A percentile compares a stretch with the other conserved stretches of the same genome.
Evolutionary conservation across 768 basidiomycete genomes (phyloP).

Genomic region (Macrolepiota fuliginosa): DNA sequence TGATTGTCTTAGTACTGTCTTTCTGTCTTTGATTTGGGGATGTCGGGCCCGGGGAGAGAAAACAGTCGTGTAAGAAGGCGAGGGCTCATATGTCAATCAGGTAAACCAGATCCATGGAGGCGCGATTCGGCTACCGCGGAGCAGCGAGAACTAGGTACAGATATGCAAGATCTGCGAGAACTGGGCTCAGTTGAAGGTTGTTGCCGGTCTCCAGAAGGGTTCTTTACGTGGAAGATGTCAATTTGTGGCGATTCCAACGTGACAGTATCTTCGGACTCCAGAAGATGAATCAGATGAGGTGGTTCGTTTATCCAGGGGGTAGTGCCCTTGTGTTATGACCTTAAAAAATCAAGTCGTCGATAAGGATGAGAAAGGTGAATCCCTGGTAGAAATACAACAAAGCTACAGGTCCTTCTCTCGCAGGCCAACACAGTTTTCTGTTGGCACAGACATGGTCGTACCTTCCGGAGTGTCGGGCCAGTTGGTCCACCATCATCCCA

Average conservation of each 20-base stretch:
- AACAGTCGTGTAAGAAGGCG: neutral
- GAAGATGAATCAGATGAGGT: neutral
- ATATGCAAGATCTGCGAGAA: neutral
- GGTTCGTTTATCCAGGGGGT: neutral
- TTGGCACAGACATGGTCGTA: neutral
- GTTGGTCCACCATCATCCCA: neutral
- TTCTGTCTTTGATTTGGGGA: neutral
- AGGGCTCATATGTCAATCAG: neutral
- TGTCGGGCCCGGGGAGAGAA: slow-evolving; percentile 8
- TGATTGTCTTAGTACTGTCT: neutral
- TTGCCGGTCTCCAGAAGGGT: neutral
- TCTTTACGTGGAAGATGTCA: slow-evolving; percentile 7
- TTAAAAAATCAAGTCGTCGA: neutral
- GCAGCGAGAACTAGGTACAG: neutral
- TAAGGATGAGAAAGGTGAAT: neutral
- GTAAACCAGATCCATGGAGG: slow-evolving; percentile 8
- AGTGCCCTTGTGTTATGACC: neutral
- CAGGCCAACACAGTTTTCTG: neutral
- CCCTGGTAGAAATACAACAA: neutral
- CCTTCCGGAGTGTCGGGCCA: neutral
- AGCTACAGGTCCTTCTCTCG: neutral
- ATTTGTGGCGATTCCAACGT: neutral
- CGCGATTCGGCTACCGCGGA: slow-evolving; percentile 7
- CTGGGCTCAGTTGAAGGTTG: neutral
- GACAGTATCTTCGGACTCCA: neutral